Evolutionary conservation across 225 moss, liverwort and hornwort species (phyloP).

Genomic region (Sphagnum contortum): DNA sequence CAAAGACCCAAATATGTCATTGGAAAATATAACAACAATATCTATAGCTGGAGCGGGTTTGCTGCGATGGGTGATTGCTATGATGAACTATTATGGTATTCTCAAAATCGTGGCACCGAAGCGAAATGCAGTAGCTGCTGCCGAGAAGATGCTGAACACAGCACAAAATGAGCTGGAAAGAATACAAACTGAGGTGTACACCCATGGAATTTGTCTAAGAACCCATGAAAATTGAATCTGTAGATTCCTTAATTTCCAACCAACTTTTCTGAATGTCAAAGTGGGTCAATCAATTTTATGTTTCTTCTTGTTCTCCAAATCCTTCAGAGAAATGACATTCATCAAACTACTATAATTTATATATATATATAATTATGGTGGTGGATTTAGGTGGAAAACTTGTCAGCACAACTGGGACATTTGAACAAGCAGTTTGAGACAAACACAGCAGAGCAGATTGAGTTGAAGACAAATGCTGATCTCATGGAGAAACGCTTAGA

Average conservation of each 20-base stretch:
- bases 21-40: constrained; percentile 50
- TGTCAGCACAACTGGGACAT: constrained; percentile 45
- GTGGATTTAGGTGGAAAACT: constrained; percentile 30
- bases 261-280: background rate
- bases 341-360: too few species aligned
- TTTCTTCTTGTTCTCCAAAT: too few species aligned
- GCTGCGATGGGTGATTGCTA: constrained; percentile 78
- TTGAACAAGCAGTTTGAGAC: constrained; percentile 57
- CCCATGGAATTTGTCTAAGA: too few species aligned
- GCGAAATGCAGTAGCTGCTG: constrained; percentile 51
- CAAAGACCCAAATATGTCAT: constrained; percentile 66
- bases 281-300: background rate
- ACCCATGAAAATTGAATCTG: too few species aligned
- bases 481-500: constrained; percentile 84
- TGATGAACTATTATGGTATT: constrained; percentile 91
- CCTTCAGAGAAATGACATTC: too few species aligned
- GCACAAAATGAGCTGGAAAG: constrained; percentile 54
- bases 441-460: constrained; percentile 60
- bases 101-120: constrained; percentile 71
- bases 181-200: constrained; percentile 58
- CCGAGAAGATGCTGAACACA: constrained; percentile 64
- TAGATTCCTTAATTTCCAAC: too few species aligned
- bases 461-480: constrained; percentile 65
- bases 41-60: constrained; percentile 72
- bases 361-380: background rate